These are phyloP conservation scores for Ophiocordyceps camponoti-saundersi DNA, from an alignment of 2,329 filamentous ascomycete species.

Conservation along the genomic window DNA sequence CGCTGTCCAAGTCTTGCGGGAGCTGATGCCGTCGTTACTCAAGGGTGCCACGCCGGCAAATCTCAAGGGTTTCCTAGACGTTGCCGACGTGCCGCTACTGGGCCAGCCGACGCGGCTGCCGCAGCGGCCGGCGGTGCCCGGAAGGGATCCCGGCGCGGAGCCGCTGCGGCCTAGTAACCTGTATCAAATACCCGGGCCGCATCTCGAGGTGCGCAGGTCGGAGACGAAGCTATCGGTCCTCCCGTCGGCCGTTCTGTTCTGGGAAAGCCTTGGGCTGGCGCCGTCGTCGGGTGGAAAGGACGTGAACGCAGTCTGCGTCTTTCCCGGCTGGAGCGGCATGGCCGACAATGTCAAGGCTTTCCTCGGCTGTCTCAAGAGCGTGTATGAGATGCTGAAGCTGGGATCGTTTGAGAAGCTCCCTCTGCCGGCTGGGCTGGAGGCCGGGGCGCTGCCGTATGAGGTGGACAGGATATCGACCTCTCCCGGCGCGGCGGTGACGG, in stretches of 20 bases:
- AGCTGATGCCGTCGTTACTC: slow-evolving; percentile 26
- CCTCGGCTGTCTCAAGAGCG: slow-evolving; percentile 47
- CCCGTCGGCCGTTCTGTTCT: slow-evolving; percentile 59
- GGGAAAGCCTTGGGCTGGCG: slow-evolving; percentile 63
- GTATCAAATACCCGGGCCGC: slow-evolving; percentile 49
- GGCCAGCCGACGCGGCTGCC: slow-evolving; percentile 35
- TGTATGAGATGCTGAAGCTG: slow-evolving; percentile 59
- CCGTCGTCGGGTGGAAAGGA: slow-evolving; percentile 58
- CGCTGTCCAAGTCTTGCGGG: slow-evolving; percentile 30
- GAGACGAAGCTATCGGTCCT: slow-evolving; percentile 56
- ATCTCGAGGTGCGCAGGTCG: slow-evolving; percentile 54
- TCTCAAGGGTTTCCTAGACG: slow-evolving; percentile 33
- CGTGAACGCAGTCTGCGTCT: slow-evolving; percentile 52
- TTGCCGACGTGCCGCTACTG: slow-evolving; percentile 37
- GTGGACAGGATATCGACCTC: slow-evolving; percentile 26
- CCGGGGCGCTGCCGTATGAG: slow-evolving; percentile 33
- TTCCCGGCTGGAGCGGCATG: slow-evolving; percentile 48
- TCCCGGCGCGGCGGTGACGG: slow-evolving; percentile 22
- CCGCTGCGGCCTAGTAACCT: slow-evolving; percentile 32
- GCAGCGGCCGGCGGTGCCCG: slow-evolving; percentile 25
- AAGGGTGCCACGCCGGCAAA: slow-evolving; percentile 19
- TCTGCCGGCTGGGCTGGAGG: slow-evolving; percentile 18
- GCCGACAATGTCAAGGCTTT: slow-evolving; percentile 44
- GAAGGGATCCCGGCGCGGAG: slow-evolving; percentile 23
- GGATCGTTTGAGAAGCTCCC: slow-evolving; percentile 43